Base-by-base conservation (phyloP, 352 stramenopile species). In the Achlya hypogyna region DNA sequence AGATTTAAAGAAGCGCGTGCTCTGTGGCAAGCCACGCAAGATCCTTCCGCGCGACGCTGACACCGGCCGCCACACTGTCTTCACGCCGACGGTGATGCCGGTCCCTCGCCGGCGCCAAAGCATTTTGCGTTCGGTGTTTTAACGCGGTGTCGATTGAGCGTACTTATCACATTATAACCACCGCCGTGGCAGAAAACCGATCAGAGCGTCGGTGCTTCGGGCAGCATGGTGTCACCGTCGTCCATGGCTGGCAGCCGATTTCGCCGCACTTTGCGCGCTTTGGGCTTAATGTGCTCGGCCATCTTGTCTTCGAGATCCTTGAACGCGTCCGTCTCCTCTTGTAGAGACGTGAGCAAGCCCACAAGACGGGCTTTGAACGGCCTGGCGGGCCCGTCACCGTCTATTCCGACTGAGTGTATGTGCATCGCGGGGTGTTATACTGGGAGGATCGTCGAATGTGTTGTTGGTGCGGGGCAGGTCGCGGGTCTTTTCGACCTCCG, bases 311-410 rank as follows among this genome's bases (percentile, higher is more conserved):
- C 60, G 2, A 67, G 47, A 27, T 67, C 60, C 27, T 77, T 76
- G 42, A 74, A 86, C 9, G 80, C 76, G 12, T 68, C 79, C 12
- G 82, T 87, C 67, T 89, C 79, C 47, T 88, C 81, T 63, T 91
- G 79, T 20, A 91, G 75, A 20, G 82, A 87, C 20, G 74, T 82
- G 28, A 89, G 70, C 9, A 91, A 69, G 1, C 79, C 77, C 6
- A 91, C 78, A 6, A 89, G 65, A 14, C 82, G 76, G 23, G 81
- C 69, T 25, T 82, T 81, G 29, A 91, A 77, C 25, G 80, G 80
- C 18, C 75, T 70, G 12, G 38, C 71, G 16, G 49, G 49, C 10
- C 71, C 72, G 35, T 59, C 77, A 31, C 23, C 63, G 53, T 43
- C 63, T 58, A 56, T 35, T 5, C 31, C 40, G 18, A 0, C 38